Percentiles rank a stretch among this genome's conserved stretches.
These are phyloP conservation scores for Aspergillus alliaceus DNA, from an alignment of 2,329 filamentous ascomycete genomes.

Conservation along the genomic window DNA sequence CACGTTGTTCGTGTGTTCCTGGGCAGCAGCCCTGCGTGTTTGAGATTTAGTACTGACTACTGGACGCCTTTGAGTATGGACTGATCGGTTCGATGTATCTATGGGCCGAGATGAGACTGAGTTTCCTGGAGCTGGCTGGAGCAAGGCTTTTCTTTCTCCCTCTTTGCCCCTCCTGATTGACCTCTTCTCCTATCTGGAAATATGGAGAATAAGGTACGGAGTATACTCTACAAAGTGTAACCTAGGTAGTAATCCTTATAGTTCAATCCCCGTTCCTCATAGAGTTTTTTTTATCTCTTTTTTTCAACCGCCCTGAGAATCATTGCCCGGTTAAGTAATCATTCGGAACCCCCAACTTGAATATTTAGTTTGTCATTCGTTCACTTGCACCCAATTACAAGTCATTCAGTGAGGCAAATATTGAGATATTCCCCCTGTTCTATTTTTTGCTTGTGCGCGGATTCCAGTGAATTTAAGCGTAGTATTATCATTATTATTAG, in stretches of 20 bases:
- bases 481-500: too few species aligned
- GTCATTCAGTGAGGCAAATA: not conserved
- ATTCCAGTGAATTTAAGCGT: too few species aligned
- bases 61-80: too few species aligned
- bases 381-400: not conserved
- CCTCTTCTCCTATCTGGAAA: too few species aligned
- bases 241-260: too few species aligned
- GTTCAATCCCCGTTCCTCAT: too few species aligned
- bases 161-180: not conserved
- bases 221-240: too few species aligned
- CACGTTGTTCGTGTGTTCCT: not conserved
- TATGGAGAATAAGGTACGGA: too few species aligned
- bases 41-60: too few species aligned
- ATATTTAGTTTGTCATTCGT: not conserved
- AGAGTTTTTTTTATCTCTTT: not conserved
- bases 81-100: too few species aligned
- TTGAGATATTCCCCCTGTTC: not conserved
- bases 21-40: too few species aligned
- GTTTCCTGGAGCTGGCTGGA: not conserved
- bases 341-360: not conserved
- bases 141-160: not conserved
- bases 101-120: too few species aligned
- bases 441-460: not conserved
- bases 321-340: constrained; percentile 4
- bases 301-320: constrained; percentile 1